Base-by-base conservation (phyloP, 163 green algal species). In the Scenedesmus sp. region DNA sequence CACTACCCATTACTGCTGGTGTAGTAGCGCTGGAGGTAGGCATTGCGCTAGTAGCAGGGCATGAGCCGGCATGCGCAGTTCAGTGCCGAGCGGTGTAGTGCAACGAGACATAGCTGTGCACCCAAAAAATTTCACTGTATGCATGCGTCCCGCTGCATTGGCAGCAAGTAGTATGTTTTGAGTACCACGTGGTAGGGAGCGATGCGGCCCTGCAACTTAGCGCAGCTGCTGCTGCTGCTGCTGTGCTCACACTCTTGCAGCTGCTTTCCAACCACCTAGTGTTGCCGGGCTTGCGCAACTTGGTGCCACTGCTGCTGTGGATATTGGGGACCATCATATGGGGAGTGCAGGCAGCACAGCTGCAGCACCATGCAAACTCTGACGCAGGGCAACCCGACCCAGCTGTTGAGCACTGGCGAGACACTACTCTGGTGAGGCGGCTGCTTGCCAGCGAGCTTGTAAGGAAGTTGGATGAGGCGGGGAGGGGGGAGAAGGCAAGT, bases 271-370 rank as follows among this genome's bases (percentile, higher is more conserved):
- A 43, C 20, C 37, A 44, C 24, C 9, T 81, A 30, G 68, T 89
- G 15, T 73, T 30, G 18, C 44, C 43, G 35, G 85, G 85, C 10
- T 33, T 83, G 15, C 85, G 85, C 85, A 89, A 89, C 68, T 26
- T 83, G n/a, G 65, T 89, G 65, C 85, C 85, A 12, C 56, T 89
- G 65, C 16, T 83, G 43, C 85, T 89, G 30, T 22, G 33, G 68
- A 49, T 83, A 0, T 12, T 89, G 26, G 85, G 85, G 13, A 56
- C 30, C n/a, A 72, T 83, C 20, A 49, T 89, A 15, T 89, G 85
- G 85, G 85, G 85, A 1, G 68, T 89, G n/a, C 43, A 83, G 37
- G 65, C 85, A 51, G 59, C 56, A 1, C 26, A 76, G 65, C 65
- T 76, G 65, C 65, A 82, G 35, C 73, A 46, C 30, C 16, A 82